These are phyloP conservation scores for Alternaria alternata DNA, from an alignment of 2,329 filamentous ascomycete genomes.

Conservation along the genomic window DNA sequence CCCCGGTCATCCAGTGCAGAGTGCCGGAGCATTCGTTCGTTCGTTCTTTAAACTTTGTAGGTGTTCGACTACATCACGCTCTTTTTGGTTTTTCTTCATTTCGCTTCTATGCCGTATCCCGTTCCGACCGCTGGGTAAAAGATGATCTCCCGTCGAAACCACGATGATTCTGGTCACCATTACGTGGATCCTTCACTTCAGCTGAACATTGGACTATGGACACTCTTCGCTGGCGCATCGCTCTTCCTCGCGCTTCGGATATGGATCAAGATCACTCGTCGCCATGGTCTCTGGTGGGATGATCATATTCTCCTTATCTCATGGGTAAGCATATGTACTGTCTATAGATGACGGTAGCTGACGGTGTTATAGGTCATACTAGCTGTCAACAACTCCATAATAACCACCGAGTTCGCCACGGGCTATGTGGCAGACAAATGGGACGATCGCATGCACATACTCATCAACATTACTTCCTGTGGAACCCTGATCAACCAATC, in stretches of 20 bases:
- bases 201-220: slow-evolving; percentile 51
- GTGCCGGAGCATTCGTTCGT: slow-evolving; percentile 12
- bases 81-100: slow-evolving; percentile 14
- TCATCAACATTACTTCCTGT: slow-evolving; percentile 57
- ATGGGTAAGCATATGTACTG: slow-evolving; percentile 41
- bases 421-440: slow-evolving; percentile 59
- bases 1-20: slow-evolving; percentile 6
- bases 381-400: slow-evolving; percentile 57
- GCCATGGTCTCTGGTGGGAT: slow-evolving; percentile 53
- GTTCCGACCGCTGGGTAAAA: slow-evolving; percentile 27
- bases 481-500: slow-evolving; percentile 51
- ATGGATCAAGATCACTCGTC: slow-evolving; percentile 50
- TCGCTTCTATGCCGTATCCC: slow-evolving; percentile 18
- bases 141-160: slow-evolving; percentile 35
- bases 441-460: slow-evolving; percentile 63
- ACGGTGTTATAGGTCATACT: slow-evolving; percentile 50
- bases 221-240: slow-evolving; percentile 50
- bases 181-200: slow-evolving; percentile 49
- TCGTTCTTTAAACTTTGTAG: slow-evolving; percentile 12
- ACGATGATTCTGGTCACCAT: slow-evolving; percentile 24
- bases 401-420: slow-evolving; percentile 58
- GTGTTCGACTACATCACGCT: slow-evolving; percentile 6
- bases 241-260: slow-evolving; percentile 47
- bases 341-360: slow-evolving; percentile 6
- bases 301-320: slow-evolving; percentile 50